Base-by-base conservation (phyloP, 352 stramenopile genomes). In the Phytophthora tentaculata region DNA sequence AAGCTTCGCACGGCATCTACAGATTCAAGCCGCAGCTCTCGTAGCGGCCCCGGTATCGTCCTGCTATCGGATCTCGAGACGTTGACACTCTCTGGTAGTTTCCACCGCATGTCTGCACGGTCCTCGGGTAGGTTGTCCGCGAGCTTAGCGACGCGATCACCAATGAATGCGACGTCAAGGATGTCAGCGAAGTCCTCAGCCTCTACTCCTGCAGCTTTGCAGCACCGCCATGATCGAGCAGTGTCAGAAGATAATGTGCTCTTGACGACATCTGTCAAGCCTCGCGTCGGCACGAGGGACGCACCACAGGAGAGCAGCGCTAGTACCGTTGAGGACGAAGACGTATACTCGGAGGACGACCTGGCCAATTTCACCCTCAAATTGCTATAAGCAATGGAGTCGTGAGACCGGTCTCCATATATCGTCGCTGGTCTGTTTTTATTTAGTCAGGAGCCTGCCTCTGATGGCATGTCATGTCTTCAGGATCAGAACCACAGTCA, bases 341-440 rank as follows among this genome's bases (percentile, higher is more conserved):
- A 90, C 14, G 63, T 76, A 28, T 84, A 84, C 71, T 65, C 71
- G 22, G 77, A 84, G 45, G 82, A 92, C 62, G 85, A 92, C 54
- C 67, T 94, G 55, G 85, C 80, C 43, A 90, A 91, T 65, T 94
- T 94, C 62, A 94, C 76, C 20, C 80, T 94, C 48, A 76, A 88
- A 69, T 63, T 93, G 19, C 48, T 63, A 23, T 69, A 65, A 32
- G 9, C 28, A 32, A n/a, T n/a, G n/a, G n/a, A n/a, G n/a, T n/a
- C n/a, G n/a, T n/a, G n/a, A n/a, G n/a, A n/a, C n/a, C n/a, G n/a
- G n/a, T n/a, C n/a, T n/a, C n/a, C n/a, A n/a, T n/a, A n/a, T n/a
- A n/a, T n/a, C 28, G 29, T 64, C 45, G 41, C 48, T 20, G 56
- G 37, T 71, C 55, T 51, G 28, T 32, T 5, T 67, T 75, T 76